phyloP scores from a whole-genome alignment of 2,329 filamentous ascomycete genomes.

The Cadophora malorum region DNA sequence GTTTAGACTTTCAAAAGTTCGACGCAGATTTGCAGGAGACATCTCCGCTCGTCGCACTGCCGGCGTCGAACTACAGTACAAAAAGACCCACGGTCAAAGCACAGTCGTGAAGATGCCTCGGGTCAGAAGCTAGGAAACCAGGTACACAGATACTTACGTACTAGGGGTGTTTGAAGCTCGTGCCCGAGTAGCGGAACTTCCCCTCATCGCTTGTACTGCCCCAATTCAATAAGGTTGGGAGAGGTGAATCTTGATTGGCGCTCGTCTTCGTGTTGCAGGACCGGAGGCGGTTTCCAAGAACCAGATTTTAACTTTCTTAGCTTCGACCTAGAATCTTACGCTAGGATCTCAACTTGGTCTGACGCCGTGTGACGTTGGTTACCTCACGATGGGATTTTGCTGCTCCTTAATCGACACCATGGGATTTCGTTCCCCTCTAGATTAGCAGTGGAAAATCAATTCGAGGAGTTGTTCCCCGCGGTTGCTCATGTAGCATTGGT shows the following conservation, averaged over 20 bases:
- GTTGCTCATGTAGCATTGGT: not conserved
- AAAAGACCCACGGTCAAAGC: not conserved
- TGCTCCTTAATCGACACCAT: not conserved
- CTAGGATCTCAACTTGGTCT: not conserved
- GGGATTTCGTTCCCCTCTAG: not conserved
- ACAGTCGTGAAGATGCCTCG: not conserved
- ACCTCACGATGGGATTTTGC: not conserved
- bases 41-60: not conserved
- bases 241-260: not conserved
- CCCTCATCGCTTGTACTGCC: not conserved
- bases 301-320: not conserved
- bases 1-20: not conserved
- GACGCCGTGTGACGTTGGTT: conserved; percentile 8
- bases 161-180: not conserved
- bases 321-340: not conserved
- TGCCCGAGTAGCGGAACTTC: not conserved
- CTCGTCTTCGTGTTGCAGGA: not conserved
- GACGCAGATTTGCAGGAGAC: not conserved
- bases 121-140: not conserved
- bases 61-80: not conserved
- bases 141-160: not conserved
- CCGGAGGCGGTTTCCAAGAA: not conserved
- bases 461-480: not conserved
- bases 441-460: not conserved
- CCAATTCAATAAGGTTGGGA: not conserved